Conservation (phyloP, 2,329 filamentous ascomycete species). For the Bisporella sp. region DNA sequence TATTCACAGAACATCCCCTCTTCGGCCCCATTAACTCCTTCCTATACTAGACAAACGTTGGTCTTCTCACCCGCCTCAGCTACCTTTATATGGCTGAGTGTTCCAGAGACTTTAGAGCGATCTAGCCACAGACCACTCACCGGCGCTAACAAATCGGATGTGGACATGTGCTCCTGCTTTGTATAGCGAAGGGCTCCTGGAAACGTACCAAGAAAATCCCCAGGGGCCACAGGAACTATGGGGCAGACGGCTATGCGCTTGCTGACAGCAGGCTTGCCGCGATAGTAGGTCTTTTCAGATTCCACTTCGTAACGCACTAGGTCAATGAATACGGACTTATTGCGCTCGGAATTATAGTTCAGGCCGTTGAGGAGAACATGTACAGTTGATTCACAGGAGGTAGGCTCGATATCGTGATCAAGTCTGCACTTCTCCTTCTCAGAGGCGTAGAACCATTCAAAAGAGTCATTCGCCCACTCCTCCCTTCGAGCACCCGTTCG, state of each 20-base stretch:
- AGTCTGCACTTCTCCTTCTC: neutral
- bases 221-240: conserved; percentile 2
- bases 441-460: conserved; percentile 1
- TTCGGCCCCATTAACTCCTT: conserved; percentile 6
- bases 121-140: conserved; percentile 7
- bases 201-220: conserved; percentile 7
- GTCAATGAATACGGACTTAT: conserved; percentile 3
- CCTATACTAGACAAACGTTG: conserved; percentile 6
- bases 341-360: conserved; percentile 1
- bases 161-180: conserved; percentile 1
- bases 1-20: neutral
- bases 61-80: conserved; percentile 3
- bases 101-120: conserved; percentile 1
- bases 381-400: conserved; percentile 5
- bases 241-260: neutral
- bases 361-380: conserved; percentile 5
- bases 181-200: conserved; percentile 4
- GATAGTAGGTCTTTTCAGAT: conserved; percentile 1
- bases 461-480: conserved; percentile 9
- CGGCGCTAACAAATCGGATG: neutral
- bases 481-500: conserved; percentile 10
- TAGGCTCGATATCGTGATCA: neutral
- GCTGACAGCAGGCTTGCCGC: neutral
- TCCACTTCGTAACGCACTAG: conserved; percentile 4
- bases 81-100: conserved; percentile 4